phyloP scores from a whole-genome alignment of 2,329 filamentous ascomycete species.

The Xylariaceae sp. region DNA sequence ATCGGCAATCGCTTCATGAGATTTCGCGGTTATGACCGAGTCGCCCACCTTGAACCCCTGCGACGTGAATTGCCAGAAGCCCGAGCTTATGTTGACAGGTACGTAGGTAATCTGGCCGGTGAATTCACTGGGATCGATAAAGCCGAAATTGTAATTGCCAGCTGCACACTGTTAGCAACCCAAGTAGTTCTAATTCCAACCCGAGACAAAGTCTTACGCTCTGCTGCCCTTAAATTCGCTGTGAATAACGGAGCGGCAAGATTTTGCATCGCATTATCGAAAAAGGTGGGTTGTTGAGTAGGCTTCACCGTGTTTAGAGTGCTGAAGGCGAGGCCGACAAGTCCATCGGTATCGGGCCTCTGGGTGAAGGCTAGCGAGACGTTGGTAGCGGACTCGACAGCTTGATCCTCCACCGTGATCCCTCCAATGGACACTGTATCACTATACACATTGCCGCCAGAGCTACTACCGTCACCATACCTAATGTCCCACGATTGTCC shows the following conservation, averaged over 20 bases:
- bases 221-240: slow-evolving; percentile 49
- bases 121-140: slow-evolving; percentile 64
- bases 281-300: slow-evolving; percentile 51
- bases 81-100: slow-evolving; percentile 60
- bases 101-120: slow-evolving; percentile 64
- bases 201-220: slow-evolving; percentile 45
- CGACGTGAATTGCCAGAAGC: slow-evolving; percentile 69
- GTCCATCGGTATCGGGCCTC: slow-evolving; percentile 48
- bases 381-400: slow-evolving; percentile 51
- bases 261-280: slow-evolving; percentile 45
- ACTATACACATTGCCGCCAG: slow-evolving; percentile 51
- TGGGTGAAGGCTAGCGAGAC: slow-evolving; percentile 50
- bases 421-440: slow-evolving; percentile 53
- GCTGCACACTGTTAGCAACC: slow-evolving; percentile 31
- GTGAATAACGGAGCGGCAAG: slow-evolving; percentile 60
- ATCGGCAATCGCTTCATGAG: slow-evolving; percentile 56
- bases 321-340: slow-evolving; percentile 54
- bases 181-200: too few relatives aligned
- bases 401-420: slow-evolving; percentile 48
- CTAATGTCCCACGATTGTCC: slow-evolving; percentile 50
- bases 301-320: slow-evolving; percentile 52
- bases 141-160: slow-evolving; percentile 48
- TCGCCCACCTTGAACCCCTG: slow-evolving; percentile 60
- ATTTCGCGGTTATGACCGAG: slow-evolving; percentile 21
- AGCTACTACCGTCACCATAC: slow-evolving; percentile 53